phyloP scores from a whole-genome alignment of 306 rosid species.

The Delonix regia region DNA sequence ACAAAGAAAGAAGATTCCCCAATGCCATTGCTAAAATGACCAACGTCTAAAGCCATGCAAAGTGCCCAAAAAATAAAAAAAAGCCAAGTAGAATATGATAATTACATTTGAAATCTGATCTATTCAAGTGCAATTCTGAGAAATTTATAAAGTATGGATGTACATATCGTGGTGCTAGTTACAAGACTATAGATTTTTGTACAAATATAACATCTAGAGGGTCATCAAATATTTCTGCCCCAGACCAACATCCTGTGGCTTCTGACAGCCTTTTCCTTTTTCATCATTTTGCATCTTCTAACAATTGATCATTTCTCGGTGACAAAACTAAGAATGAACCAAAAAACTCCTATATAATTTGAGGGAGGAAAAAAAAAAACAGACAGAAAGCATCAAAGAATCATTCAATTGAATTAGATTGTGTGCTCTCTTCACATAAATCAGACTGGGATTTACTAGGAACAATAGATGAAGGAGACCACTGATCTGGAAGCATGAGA shows the following conservation, averaged over 20 bases:
- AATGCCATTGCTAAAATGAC: not conserved
- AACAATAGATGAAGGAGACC: slow-evolving; percentile 56
- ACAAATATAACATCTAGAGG: slow-evolving; percentile 52
- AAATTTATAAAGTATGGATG: slow-evolving; percentile 22
- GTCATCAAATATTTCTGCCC: slow-evolving; percentile 54
- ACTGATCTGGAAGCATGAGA: slow-evolving; percentile 78
- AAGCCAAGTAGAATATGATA: not conserved
- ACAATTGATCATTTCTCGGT: slow-evolving; percentile 30
- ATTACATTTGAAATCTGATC: slow-evolving; percentile 17
- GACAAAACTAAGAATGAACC: slow-evolving; percentile 28
- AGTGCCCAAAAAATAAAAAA: too few relatives aligned
- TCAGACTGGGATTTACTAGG: slow-evolving; percentile 62
- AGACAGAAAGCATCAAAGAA: slow-evolving; percentile 25
- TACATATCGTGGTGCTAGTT: slow-evolving; percentile 38
- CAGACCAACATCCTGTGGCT: slow-evolving; percentile 48
- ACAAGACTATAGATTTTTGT: slow-evolving; percentile 41
- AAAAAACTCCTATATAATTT: slow-evolving; percentile 39
- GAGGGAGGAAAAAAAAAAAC: slow-evolving; percentile 20
- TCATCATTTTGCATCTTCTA: slow-evolving; percentile 46
- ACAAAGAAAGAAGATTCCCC: not conserved
- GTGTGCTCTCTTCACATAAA: slow-evolving; percentile 50
- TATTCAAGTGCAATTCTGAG: slow-evolving; percentile 21
- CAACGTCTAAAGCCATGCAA: not conserved
- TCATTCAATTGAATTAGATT: slow-evolving; percentile 45
- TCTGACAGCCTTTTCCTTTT: slow-evolving; percentile 39